Evolutionary conservation across 176 grass and related monocot species (phyloP), one percentile per base, ranked within the genome.

Genomic region (Otatea glauca): DNA sequence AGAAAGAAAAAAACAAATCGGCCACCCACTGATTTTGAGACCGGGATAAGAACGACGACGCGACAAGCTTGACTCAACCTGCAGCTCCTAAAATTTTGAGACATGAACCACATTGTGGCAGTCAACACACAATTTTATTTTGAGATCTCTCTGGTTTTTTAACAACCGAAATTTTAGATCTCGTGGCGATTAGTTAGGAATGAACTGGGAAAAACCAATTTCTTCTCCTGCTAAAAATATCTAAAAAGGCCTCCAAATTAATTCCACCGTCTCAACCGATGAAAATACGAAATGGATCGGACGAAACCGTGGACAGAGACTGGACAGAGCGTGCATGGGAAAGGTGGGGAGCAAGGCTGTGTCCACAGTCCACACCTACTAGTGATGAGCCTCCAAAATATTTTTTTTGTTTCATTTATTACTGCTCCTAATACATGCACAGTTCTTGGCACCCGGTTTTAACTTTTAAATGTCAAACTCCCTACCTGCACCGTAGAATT

Each of bases 241-340:
- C 38, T 65, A 8, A 70, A 49, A 61, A 21, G 8, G 12, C 2
- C 10, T 29, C 49, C 3, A 39, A 38, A 21, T 49, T 21, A 79
- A 79, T 60, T 63, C 60, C 80, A 74, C 74, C 80, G 68, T 67
- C 84, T 42, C 37, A 25, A 42, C 9, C 43, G 55, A 50, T 47
- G 39, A 4, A 74, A 43, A 55, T 55, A 15, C 6, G 68, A 42
- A 13, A 21, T 24, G 68, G 80, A 54, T 78, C 21, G 39, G 44
- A 71, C 18, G 79, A 85, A 87, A 89, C 70, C 76, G 63, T 80
- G 70, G 75, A 75, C 78, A 58, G 25, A 7, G 81, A 89, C 65
- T 9, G 34, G 63, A 65, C 43, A 32, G 17, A 45, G 66, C 66
- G 74, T 56, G 79, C 78, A 4, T 65, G 61, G 58, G 60, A 56